Base-by-base conservation (phyloP, 257 asterid genomes). In the Capsicum pubescens region DNA sequence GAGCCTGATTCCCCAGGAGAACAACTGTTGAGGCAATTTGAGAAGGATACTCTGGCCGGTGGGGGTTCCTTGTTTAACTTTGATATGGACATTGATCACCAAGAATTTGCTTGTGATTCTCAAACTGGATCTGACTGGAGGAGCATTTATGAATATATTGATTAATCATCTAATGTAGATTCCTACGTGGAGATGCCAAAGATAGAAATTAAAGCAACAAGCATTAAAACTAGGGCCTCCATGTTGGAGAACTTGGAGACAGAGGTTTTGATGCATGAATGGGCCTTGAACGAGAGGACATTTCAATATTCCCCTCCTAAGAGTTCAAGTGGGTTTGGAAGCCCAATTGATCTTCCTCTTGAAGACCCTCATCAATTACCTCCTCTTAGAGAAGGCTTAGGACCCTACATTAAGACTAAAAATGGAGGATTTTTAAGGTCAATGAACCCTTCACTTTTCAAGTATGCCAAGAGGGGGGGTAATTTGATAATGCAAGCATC, bases 1-100 rank as follows among this genome's bases (percentile, higher is more conserved):
- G 99, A 94, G 84, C 95, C 98, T 0, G 98, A 93, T 76, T 97
- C 99, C 64, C 99, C 98, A 11, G 88, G 99, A 89, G 98, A 93
- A 86, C 90, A 91, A 61, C 86, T 97, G 36, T 89, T 94, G 67
- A 89, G 96, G 89, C 91, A 97, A 85, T 97, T 97, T 84, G 98
- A 97, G 92, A 89, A 91, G 90, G 99, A 95, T 54, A 85, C 92
- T 87, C 94, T 94, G 64, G 92, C 92, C 80, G 85, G 84, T 72
- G 95, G 97, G 46, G 89, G 91, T 85, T 91, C 91, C 83, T 82
- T 93, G 83, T 92, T 97, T 58, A 87, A 93, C 91, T 90, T 91
- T 82, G 64, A 77, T 54, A 55, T 54, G 26, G 97, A 90, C 32
- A 82, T 79, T 80, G 88, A 90, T 46, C 86, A 86, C n/a, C 78